phyloP scores from a whole-genome alignment of 2,329 filamentous ascomycete species.

The Fusarium sp. region DNA sequence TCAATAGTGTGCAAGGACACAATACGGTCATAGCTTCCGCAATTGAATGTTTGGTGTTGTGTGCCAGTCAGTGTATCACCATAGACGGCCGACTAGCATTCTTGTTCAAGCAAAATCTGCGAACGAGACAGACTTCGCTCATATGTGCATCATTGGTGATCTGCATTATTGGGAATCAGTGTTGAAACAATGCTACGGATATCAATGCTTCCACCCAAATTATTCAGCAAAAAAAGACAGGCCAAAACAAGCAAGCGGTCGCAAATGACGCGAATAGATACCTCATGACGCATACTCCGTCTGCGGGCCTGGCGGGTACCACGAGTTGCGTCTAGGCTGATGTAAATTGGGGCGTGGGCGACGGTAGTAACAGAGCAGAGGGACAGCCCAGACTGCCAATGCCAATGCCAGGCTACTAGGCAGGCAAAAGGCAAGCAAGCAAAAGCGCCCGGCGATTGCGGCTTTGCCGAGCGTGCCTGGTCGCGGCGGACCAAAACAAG shows the following conservation, averaged over 20 bases:
- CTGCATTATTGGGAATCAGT: conserved; percentile 26
- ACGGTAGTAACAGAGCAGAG: conserved; percentile 9
- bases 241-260: conserved; percentile 21
- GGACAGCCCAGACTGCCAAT: conserved; percentile 21
- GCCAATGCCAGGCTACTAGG: conserved; percentile 18
- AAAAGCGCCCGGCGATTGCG: conserved; percentile 37
- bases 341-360: conserved; percentile 30
- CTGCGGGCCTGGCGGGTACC: conserved; percentile 47
- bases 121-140: conserved; percentile 27
- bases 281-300: conserved; percentile 45
- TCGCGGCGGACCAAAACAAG: conserved; percentile 48
- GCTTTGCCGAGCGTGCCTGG: conserved; percentile 46
- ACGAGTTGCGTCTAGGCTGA: conserved; percentile 34
- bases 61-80: conserved; percentile 41
- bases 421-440: conserved; percentile 33
- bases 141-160: conserved; percentile 41
- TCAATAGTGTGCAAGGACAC: conserved; percentile 38
- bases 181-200: conserved; percentile 10
- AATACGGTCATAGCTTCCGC: conserved; percentile 35
- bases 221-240: conserved; percentile 17
- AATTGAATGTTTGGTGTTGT: conserved; percentile 31
- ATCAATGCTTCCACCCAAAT: conserved; percentile 10
- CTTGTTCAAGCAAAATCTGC: conserved; percentile 9
- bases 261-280: conserved; percentile 39
- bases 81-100: conserved; percentile 20